Conservation (phyloP, 345 rosid genomes). For the Tarenaya hassleriana region DNA sequence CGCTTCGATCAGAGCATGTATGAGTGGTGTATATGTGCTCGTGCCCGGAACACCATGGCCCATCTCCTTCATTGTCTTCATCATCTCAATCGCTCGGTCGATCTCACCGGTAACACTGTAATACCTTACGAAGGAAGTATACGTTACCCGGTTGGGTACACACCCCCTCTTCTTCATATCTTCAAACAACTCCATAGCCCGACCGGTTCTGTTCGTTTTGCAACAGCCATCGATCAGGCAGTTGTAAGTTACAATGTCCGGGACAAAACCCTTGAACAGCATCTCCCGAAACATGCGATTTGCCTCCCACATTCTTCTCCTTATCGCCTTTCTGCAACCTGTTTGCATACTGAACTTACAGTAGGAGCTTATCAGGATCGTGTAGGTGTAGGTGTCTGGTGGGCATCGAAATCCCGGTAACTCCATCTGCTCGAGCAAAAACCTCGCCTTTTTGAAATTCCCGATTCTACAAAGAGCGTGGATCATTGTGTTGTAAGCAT, state of each 20-base stretch:
- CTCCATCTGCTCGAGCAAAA: constrained; percentile 72
- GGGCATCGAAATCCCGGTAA: constrained; percentile 77
- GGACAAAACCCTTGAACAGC: constrained; percentile 72
- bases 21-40: constrained; percentile 68
- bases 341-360: constrained; percentile 75
- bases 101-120: constrained; percentile 69
- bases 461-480: constrained; percentile 69
- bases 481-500: constrained; percentile 64
- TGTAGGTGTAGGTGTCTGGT: constrained; percentile 60
- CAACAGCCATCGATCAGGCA: constrained; percentile 89
- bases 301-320: constrained; percentile 88
- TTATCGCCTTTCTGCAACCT: constrained; percentile 67
- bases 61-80: constrained; percentile 63
- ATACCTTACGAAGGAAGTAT: constrained; percentile 75
- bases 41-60: constrained; percentile 59
- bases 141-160: constrained; percentile 61
- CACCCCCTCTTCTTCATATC: constrained; percentile 72
- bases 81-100: constrained; percentile 63
- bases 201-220: constrained; percentile 57
- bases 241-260: constrained; percentile 77
- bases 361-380: constrained; percentile 65
- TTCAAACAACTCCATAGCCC: constrained; percentile 70
- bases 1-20: constrained; percentile 71
- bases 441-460: constrained; percentile 71
- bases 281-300: constrained; percentile 76